phyloP scores from a whole-genome alignment of 2,329 filamentous ascomycete genomes.

The Pestalotiopsis sp. region DNA sequence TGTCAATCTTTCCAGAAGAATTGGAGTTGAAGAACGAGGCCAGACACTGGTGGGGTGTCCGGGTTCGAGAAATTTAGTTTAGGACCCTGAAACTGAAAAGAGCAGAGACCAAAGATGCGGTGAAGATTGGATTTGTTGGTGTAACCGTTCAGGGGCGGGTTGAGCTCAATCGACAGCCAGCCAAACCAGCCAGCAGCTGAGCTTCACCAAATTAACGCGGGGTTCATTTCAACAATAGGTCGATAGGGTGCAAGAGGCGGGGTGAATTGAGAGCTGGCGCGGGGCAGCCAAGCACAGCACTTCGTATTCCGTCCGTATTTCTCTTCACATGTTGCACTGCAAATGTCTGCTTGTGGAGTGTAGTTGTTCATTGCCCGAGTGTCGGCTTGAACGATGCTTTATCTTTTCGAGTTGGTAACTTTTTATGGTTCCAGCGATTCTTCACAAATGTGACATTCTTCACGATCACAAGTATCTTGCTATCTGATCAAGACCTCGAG shows the following conservation, averaged over 20 bases:
- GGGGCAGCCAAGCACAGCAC: background rate
- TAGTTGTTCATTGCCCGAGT: too few relatives aligned
- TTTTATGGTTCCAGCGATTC: too few relatives aligned
- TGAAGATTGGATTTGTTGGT: conserved; percentile 8
- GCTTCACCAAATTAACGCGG: conserved; percentile 2
- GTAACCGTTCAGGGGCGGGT: background rate
- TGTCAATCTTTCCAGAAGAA: background rate
- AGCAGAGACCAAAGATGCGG: background rate
- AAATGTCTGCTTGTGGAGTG: too few relatives aligned
- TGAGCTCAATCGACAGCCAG: background rate
- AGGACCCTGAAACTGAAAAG: background rate
- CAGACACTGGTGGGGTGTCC: background rate
- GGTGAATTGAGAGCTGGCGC: conserved; percentile 3
- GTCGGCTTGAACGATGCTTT: too few relatives aligned
- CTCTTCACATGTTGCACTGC: too few relatives aligned
- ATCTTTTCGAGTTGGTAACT: too few relatives aligned
- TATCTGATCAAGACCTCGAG: too few relatives aligned
- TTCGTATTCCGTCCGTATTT: background rate
- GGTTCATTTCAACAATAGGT: background rate
- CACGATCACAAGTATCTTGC: too few relatives aligned
- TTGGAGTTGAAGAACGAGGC: background rate
- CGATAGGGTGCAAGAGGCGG: background rate
- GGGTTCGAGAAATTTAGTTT: background rate
- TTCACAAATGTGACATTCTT: too few relatives aligned
- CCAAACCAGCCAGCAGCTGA: background rate